Percentiles rank a stretch among this genome's conserved stretches.
Conservation (phyloP, 768 basidiomycete species). For the Suillus spraguei region DNA sequence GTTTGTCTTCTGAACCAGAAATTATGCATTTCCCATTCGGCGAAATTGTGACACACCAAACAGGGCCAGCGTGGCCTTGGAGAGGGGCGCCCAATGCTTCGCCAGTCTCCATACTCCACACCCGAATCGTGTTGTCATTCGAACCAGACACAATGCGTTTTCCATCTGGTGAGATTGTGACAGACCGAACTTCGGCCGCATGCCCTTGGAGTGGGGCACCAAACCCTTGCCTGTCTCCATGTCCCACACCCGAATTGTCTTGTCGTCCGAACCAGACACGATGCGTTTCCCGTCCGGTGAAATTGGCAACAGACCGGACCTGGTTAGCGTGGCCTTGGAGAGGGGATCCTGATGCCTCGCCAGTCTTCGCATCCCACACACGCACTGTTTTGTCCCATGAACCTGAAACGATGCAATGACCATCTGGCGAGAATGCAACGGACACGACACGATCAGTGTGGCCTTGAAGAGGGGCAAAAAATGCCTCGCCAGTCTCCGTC, state of each 20-base stretch:
- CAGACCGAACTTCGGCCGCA: neutral
- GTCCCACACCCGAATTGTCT: conserved; percentile 15
- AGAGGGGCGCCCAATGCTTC: neutral
- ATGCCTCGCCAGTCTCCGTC: conserved; percentile 1
- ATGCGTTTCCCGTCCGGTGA: neutral
- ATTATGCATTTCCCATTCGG: neutral
- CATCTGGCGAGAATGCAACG: conserved; percentile 30
- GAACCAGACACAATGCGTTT: neutral
- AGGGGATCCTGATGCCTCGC: conserved; percentile 19
- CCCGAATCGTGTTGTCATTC: neutral
- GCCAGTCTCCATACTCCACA: conserved; percentile 8
- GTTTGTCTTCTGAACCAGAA: neutral
- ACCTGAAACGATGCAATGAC: conserved; percentile 29
- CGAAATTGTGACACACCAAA: conserved; percentile 15
- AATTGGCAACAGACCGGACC: neutral
- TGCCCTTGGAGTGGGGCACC: neutral
- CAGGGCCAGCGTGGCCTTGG: conserved; percentile 8
- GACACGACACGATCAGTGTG: neutral
- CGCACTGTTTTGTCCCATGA: neutral
- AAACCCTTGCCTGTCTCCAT: conserved; percentile 2
- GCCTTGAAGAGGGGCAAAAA: neutral
- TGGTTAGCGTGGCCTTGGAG: conserved; percentile 5
- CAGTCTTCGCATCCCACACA: conserved; percentile 14
- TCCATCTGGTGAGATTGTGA: conserved; percentile 6
- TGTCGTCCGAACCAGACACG: neutral